Evolutionary conservation across 495 filamentous ascomycete species (phyloP).

Genomic region (Pyrenula massariospora): DNA sequence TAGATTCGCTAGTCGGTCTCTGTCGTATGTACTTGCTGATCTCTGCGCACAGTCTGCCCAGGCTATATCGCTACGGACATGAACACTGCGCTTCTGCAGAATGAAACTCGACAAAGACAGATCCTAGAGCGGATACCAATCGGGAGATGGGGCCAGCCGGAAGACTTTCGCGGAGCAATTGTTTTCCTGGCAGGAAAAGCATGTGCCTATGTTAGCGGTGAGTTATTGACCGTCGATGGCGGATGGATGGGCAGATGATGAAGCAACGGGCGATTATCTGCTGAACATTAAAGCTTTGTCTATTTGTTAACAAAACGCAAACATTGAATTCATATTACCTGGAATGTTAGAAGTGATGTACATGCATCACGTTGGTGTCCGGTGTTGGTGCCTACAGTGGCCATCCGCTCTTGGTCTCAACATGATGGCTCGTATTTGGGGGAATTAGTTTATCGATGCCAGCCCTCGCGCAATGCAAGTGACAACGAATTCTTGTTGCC

Average conservation of each 20-base stretch:
- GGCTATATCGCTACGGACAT: slow-evolving; percentile 86
- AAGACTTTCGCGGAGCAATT: slow-evolving; percentile 27
- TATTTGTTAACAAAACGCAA: too few species aligned
- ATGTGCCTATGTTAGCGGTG: slow-evolving; percentile 70
- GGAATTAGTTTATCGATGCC: too few species aligned
- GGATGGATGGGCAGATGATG: slow-evolving; percentile 78
- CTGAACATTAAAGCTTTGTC: too few species aligned
- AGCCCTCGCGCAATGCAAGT: too few species aligned
- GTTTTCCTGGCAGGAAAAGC: slow-evolving; percentile 36
- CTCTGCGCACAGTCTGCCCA: slow-evolving; percentile 13
- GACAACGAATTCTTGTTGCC: too few species aligned
- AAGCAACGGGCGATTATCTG: background rate
- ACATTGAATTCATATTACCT: too few species aligned
- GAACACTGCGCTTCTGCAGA: slow-evolving; percentile 72
- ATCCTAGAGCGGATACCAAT: slow-evolving; percentile 79
- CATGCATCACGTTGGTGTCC: too few species aligned
- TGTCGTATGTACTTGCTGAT: background rate
- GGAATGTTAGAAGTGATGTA: too few species aligned
- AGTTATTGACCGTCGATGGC: slow-evolving; percentile 69
- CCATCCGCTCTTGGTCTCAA: too few species aligned
- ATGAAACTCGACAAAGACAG: slow-evolving; percentile 52
- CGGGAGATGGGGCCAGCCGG: slow-evolving; percentile 46
- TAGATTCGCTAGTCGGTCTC: too few species aligned
- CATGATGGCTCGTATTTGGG: too few species aligned
- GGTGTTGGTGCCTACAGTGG: too few species aligned